These are phyloP conservation scores for Raphanus raphanistrum DNA, from an alignment of 345 rosid genomes.

Conservation along the genomic window DNA sequence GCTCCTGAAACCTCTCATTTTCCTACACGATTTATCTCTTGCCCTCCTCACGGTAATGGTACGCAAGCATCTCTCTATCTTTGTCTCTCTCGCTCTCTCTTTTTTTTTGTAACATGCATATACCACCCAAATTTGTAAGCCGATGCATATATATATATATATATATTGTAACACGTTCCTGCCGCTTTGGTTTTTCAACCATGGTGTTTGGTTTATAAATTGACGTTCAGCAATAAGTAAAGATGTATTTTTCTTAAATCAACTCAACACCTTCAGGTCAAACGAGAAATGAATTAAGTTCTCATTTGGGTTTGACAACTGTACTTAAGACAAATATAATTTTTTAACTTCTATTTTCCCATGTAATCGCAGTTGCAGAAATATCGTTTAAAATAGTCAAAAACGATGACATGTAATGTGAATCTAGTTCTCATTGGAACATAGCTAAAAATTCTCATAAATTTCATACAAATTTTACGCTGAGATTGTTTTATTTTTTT, in stretches of 20 bases:
- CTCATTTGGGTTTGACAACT: not conserved
- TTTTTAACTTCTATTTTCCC: not conserved
- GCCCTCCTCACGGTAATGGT: not conserved
- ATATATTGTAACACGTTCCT: not conserved
- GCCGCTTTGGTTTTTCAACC: not conserved
- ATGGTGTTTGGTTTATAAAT: not conserved
- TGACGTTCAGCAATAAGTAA: not conserved
- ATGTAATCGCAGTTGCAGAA: not conserved
- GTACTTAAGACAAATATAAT: not conserved
- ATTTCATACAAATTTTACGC: not conserved
- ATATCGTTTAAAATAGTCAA: not conserved
- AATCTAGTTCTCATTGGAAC: not conserved
- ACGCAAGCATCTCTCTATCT: not conserved
- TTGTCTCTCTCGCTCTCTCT: not conserved
- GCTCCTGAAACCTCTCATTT: constrained; percentile 19
- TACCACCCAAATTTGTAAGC: not conserved
- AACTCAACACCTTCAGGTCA: not conserved
- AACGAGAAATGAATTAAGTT: not conserved
- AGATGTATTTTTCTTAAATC: not conserved
- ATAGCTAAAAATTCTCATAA: not conserved
- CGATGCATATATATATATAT: not conserved
- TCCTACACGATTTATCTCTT: not conserved
- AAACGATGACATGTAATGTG: not conserved
- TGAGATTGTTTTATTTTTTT: not conserved
- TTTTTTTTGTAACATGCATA: not conserved